A percentile compares a stretch with the other conserved stretches of the same genome.
Evolutionary conservation across 1,139 yeast genomes (phyloP).

Genomic region (Saccharomyces pastorianus): DNA sequence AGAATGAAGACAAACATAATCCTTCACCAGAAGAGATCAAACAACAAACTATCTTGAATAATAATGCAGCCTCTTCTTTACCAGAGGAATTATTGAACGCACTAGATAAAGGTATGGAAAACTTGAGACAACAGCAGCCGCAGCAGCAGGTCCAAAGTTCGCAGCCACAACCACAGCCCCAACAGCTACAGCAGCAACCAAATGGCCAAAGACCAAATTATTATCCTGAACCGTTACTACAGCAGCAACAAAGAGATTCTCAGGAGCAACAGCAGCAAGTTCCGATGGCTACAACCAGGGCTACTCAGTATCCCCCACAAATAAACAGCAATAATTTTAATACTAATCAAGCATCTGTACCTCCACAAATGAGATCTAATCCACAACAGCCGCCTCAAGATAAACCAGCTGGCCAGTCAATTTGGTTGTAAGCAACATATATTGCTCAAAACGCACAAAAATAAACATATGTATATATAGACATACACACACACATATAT

Average conservation of each 20-base stretch:
- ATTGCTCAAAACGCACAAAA: background rate
- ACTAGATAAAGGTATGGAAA: slow-evolving; percentile 28
- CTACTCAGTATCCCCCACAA: slow-evolving; percentile 15
- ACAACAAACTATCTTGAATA: slow-evolving; percentile 25
- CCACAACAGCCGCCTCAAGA: background rate
- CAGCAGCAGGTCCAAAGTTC: slow-evolving; percentile 10
- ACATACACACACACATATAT: background rate
- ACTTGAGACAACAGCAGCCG: slow-evolving; percentile 18
- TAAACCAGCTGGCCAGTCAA: background rate
- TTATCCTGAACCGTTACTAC: slow-evolving; percentile 23
- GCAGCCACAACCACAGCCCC: slow-evolving; percentile 9
- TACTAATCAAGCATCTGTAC: background rate
- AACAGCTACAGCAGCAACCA: slow-evolving; percentile 44
- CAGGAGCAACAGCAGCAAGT: slow-evolving; percentile 13
- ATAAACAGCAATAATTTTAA: background rate
- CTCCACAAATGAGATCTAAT: background rate
- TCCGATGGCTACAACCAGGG: slow-evolving; percentile 10
- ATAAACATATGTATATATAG: background rate
- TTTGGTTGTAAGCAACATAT: background rate
- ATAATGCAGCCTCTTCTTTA: slow-evolving; percentile 22
- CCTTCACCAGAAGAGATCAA: slow-evolving; percentile 32
- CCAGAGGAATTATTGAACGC: slow-evolving; percentile 26
- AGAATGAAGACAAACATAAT: slow-evolving; percentile 28
- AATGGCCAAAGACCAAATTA: slow-evolving; percentile 16
- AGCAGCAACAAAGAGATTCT: slow-evolving; percentile 19